phyloP scores from a whole-genome alignment of 495 filamentous ascomycete species.

The Podospora tetraspora region DNA sequence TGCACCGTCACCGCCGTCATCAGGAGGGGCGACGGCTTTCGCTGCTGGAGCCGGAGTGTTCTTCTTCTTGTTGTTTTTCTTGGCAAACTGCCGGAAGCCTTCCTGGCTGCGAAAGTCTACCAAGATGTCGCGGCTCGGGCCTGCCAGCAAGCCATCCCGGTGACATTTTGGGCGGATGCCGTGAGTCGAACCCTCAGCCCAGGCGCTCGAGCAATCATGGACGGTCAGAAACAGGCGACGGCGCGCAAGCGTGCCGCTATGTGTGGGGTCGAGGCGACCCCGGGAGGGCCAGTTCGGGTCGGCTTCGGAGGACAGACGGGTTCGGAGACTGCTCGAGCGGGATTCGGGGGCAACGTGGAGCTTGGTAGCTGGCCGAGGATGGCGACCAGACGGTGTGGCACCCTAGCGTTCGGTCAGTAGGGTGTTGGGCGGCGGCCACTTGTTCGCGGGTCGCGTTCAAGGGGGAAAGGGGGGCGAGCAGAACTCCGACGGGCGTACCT shows the following conservation, averaged over 20 bases:
- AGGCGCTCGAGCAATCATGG: not conserved
- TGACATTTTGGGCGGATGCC: conserved; percentile 7
- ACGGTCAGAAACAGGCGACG: not conserved
- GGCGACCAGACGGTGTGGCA: not conserved
- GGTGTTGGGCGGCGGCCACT: not conserved
- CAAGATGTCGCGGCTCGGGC: conserved; percentile 29
- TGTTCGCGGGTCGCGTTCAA: not conserved
- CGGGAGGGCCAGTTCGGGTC: conserved; percentile 8
- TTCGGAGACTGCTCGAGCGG: conserved; percentile 15
- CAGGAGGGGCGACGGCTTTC: conserved; percentile 7
- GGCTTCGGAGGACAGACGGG: conserved; percentile 4
- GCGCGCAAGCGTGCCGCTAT: conserved; percentile 20
- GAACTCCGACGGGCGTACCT: conserved; percentile 22
- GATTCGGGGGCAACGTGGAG: conserved; percentile 18
- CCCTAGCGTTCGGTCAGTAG: conserved; percentile 15
- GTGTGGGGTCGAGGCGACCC: conserved; percentile 16
- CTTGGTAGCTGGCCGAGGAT: not conserved
- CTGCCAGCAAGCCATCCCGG: conserved; percentile 21
- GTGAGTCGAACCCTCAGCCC: not conserved
- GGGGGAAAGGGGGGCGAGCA: not conserved
- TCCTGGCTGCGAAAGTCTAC: conserved; percentile 45
- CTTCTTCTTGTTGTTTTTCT: conserved; percentile 35
- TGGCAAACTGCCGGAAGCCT: conserved; percentile 42
- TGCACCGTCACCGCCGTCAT: conserved; percentile 32
- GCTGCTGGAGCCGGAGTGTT: conserved; percentile 9